Evolutionary conservation across 805 yeast genomes (phyloP).

Genomic region (Starmerella floris): DNA sequence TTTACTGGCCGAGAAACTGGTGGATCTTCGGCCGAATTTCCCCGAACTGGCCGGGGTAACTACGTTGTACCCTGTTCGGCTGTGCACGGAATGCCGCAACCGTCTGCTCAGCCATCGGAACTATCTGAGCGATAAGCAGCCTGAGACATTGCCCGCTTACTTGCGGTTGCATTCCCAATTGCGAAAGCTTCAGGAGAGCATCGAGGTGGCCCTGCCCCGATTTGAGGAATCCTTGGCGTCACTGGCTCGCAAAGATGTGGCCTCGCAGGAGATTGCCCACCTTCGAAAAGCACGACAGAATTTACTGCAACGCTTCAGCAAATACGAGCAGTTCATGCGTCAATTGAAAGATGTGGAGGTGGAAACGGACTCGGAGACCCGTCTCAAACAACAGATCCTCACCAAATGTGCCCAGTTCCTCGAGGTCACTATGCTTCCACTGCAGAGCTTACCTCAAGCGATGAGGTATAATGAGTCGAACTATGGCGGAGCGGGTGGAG

Average conservation of each 20-base stretch:
- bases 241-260: slow-evolving; percentile 26
- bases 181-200: slow-evolving; percentile 29
- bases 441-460: slow-evolving; percentile 44
- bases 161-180: slow-evolving; percentile 34
- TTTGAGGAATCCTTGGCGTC: slow-evolving; percentile 32
- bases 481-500: neutral
- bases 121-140: slow-evolving; percentile 32
- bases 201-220: slow-evolving; percentile 32
- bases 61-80: slow-evolving; percentile 31
- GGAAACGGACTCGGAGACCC: slow-evolving; percentile 33
- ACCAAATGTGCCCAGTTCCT: slow-evolving; percentile 45
- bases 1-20: slow-evolving; percentile 24
- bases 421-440: slow-evolving; percentile 51
- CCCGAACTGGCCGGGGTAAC: slow-evolving; percentile 6
- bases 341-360: slow-evolving; percentile 30
- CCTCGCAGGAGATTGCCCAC: neutral
- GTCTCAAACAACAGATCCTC: slow-evolving; percentile 42
- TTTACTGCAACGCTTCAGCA: slow-evolving; percentile 38
- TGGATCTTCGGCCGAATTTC: neutral
- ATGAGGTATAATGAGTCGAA: slow-evolving; percentile 14
- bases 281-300: slow-evolving; percentile 28
- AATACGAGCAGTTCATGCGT: slow-evolving; percentile 40
- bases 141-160: slow-evolving; percentile 24
- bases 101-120: slow-evolving; percentile 44
- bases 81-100: slow-evolving; percentile 61